These are phyloP conservation scores for Mycena kentingensis DNA, from an alignment of 768 basidiomycete genomes.

Conservation along the genomic window DNA sequence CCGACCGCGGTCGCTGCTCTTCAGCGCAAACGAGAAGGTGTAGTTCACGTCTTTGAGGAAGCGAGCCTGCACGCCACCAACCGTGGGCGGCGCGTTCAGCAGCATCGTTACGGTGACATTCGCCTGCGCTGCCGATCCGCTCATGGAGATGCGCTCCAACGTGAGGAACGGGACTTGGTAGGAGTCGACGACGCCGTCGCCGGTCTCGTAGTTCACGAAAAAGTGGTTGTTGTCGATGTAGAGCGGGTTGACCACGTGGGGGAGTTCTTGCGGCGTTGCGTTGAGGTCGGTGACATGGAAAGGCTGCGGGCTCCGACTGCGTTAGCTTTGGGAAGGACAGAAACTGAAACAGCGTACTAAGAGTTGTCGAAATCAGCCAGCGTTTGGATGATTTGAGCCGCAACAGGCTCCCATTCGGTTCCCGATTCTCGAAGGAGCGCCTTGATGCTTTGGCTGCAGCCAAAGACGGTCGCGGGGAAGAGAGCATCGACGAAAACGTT, in stretches of 20 bases:
- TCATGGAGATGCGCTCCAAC: slow-evolving; percentile 10
- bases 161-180: slow-evolving; percentile 10
- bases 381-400: slow-evolving; percentile 6
- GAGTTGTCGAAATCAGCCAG: slow-evolving; percentile 17
- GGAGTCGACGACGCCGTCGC: slow-evolving; percentile 8
- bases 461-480: slow-evolving; percentile 8
- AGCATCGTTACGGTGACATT: slow-evolving; percentile 4
- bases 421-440: slow-evolving; percentile 3
- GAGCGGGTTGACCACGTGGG: slow-evolving; percentile 14
- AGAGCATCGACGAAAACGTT: slow-evolving; percentile 10
- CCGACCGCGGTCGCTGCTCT: slow-evolving; percentile 1
- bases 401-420: slow-evolving; percentile 15
- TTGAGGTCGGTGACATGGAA: slow-evolving; percentile 11
- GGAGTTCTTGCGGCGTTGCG: slow-evolving; percentile 2
- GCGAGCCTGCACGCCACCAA: no score
- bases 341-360: slow-evolving; percentile 7
- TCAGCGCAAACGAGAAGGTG: slow-evolving; percentile 11
- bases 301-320: slow-evolving; percentile 19
- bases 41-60: not conserved
- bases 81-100: not conserved
- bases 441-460: slow-evolving; percentile 15
- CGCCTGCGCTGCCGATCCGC: not conserved
- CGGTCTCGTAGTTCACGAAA: slow-evolving; percentile 13
- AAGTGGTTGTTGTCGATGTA: slow-evolving; percentile 21
- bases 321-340: not conserved